Conservation (phyloP, 495 filamentous ascomycete genomes). For the Rhypophila decipiens region DNA sequence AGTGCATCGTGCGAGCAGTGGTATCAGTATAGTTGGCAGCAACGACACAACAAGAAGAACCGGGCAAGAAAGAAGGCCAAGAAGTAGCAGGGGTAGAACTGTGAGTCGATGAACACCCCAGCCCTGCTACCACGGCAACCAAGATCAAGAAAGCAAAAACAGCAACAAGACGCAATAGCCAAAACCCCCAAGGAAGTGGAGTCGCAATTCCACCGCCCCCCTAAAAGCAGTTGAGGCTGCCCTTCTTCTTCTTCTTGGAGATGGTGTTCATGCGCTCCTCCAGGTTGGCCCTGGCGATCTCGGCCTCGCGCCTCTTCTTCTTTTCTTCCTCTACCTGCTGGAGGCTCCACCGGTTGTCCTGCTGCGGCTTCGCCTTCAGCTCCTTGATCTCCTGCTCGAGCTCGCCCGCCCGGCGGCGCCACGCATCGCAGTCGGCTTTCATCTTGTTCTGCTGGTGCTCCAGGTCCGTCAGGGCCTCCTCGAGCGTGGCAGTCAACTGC, state of each 20-base stretch:
- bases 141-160: too few species aligned
- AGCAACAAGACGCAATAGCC: too few species aligned
- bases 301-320: constrained; percentile 77
- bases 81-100: too few species aligned
- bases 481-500: constrained; percentile 86
- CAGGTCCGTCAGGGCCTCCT: constrained; percentile 91
- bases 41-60: too few species aligned
- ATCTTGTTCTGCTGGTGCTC: constrained; percentile 80
- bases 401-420: constrained; percentile 72
- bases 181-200: too few species aligned
- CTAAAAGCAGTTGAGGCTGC: constrained; percentile 94
- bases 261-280: constrained; percentile 94
- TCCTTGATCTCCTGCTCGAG: constrained; percentile 74
- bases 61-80: too few species aligned
- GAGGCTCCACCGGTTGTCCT: constrained; percentile 69
- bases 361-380: constrained; percentile 43
- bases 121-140: too few species aligned
- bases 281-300: constrained; percentile 77
- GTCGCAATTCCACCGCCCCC: constrained; percentile 6
- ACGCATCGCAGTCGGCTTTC: constrained; percentile 81
- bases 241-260: constrained; percentile 93
- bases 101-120: too few species aligned
- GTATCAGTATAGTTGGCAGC: too few species aligned
- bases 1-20: too few species aligned
- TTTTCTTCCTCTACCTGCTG: constrained; percentile 94